phyloP scores from a whole-genome alignment of 2,329 filamentous ascomycete species.

The Neonectria sp. region DNA sequence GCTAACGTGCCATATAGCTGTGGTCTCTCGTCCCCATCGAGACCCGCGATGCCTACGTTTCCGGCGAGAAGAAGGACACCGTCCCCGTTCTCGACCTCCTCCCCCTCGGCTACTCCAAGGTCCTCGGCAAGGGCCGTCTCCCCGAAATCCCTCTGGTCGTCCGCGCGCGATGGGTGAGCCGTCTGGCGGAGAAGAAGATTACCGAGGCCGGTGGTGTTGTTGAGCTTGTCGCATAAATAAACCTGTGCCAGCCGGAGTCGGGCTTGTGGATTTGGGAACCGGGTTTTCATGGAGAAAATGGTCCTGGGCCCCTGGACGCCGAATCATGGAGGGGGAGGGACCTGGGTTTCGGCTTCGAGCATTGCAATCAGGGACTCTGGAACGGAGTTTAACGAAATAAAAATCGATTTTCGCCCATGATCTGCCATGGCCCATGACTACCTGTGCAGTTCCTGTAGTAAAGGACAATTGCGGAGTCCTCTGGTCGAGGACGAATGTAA shows the following conservation, averaged over 20 bases:
- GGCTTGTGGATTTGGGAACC: slow-evolving; percentile 52
- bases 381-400: slow-evolving; percentile 59
- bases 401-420: slow-evolving; percentile 57
- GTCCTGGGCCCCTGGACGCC: slow-evolving; percentile 39
- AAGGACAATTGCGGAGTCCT: slow-evolving; percentile 1
- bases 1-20: slow-evolving; percentile 71
- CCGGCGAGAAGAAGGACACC: slow-evolving; percentile 85
- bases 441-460: slow-evolving; percentile 18
- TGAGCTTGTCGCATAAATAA: slow-evolving; percentile 87
- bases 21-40: slow-evolving; percentile 96
- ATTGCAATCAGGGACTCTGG: slow-evolving; percentile 59
- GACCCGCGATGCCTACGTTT: slow-evolving; percentile 93
- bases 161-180: slow-evolving; percentile 94
- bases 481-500: slow-evolving; percentile 9
- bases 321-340: slow-evolving; percentile 43
- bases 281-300: slow-evolving; percentile 47
- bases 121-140: slow-evolving; percentile 97
- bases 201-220: slow-evolving; percentile 96
- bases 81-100: slow-evolving; percentile 98
- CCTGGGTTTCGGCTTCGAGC: slow-evolving; percentile 58
- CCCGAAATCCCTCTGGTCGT: slow-evolving; percentile 95
- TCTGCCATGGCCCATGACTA: slow-evolving; percentile 2
- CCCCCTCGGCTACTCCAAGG: slow-evolving; percentile 96
- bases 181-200: slow-evolving; percentile 99
- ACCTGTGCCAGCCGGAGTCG: slow-evolving; percentile 47